Evolutionary conservation across 2,329 filamentous ascomycete genomes (phyloP), one percentile per base, ranked within the genome.

Genomic region (Fusarium succisae): DNA sequence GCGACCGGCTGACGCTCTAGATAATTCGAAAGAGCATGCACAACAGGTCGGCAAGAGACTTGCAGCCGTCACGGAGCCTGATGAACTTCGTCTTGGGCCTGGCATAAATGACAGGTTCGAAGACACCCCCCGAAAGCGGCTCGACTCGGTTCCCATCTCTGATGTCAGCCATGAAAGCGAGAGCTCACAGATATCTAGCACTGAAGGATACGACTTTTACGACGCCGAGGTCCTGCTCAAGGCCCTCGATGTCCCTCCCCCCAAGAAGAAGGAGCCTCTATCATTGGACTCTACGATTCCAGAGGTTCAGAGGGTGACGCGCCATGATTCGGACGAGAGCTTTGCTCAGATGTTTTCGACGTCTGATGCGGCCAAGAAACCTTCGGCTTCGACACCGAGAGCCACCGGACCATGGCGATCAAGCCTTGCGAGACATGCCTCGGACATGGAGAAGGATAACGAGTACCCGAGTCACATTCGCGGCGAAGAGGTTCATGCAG

Each of bases 201-300:
- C 87, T 4, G 90, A 91, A 72, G 90, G 90, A 2, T 91, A 92
- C 75, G 90, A 92, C 79, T 92, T 92, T 76, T 91, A 91, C 77
- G 90, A 90, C 75, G 82, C 89, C 35, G 89, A 90, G n/a, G 86
- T 84, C 35, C 80, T 87, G 63, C 81, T 82, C 55, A 83, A 83
- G 50, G 87, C 87, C 12, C 87, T 90, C 53, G 87, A 91, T 68
- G 86, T 90, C 56, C 87, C 79, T 53, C 87, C 79, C 14, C 78
- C 84, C 11, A 83, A 80, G 60, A 84, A 82, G 72, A 82, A 82
- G 61, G 67, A 84, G 82, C 59, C 83, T 80, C 18, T 83, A 74
- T 50, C 75, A 77, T 1, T 78, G 73, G 38, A 80, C 59, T 41
- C 77, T 63, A 38, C 77, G 78, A 69, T 79, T 82, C 22, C 75